These are phyloP conservation scores for Coemansia sp. DNA, from an alignment of 371 early-diverging fungal genomes.

Conservation along the genomic window DNA sequence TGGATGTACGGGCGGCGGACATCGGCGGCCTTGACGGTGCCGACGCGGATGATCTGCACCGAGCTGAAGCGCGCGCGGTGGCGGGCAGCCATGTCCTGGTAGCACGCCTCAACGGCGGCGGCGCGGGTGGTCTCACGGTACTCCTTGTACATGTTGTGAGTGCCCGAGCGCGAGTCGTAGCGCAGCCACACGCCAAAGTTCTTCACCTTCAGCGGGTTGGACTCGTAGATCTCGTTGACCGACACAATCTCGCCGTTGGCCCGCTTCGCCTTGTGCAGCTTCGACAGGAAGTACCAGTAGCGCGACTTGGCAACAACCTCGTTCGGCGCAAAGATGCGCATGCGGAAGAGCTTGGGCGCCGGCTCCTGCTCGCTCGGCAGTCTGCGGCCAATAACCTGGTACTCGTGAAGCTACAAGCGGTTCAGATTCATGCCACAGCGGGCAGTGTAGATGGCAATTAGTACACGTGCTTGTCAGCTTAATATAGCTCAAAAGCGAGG, in stretches of 20 bases:
- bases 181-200: conserved; percentile 99
- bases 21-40: conserved; percentile 84
- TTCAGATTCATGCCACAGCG: not conserved
- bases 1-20: conserved; percentile 97
- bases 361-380: conserved; percentile 92
- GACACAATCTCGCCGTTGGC: conserved; percentile 95
- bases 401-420: conserved; percentile 53
- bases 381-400: conserved; percentile 92
- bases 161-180: conserved; percentile 99
- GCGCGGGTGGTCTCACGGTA: conserved; percentile 96
- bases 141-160: conserved; percentile 99
- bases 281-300: conserved; percentile 99
- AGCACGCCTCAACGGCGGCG: conserved; percentile 95
- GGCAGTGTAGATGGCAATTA: no score
- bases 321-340: conserved; percentile 99
- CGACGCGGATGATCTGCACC: conserved; percentile 98
- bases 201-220: conserved; percentile 93
- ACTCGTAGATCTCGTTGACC: conserved; percentile 97
- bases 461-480: no score
- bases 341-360: conserved; percentile 96
- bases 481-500: no score
- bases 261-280: conserved; percentile 99
- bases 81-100: conserved; percentile 99
- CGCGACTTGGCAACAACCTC: conserved; percentile 98
- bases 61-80: conserved; percentile 98